Conservation (phyloP, 345 rosid species). For the Brassica nigra region DNA sequence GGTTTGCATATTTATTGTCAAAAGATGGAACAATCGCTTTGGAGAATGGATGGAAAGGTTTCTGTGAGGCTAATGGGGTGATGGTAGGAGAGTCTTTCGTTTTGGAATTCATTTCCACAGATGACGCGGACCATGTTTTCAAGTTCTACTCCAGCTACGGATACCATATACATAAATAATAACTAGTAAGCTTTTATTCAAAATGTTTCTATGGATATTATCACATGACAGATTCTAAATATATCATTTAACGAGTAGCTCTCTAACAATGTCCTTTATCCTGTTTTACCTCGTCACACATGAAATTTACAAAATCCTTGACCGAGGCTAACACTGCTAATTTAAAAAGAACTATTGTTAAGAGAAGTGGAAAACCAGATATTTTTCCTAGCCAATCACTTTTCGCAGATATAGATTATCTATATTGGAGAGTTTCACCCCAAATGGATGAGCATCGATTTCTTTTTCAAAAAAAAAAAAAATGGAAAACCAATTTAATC, state of each 20-base stretch:
- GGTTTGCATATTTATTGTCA: conserved; percentile 27
- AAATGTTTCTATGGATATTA: background rate
- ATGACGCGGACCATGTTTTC: conserved; percentile 12
- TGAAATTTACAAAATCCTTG: background rate
- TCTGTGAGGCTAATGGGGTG: conserved; percentile 35
- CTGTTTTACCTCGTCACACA: background rate
- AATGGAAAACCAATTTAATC: no score
- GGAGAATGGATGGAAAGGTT: conserved; percentile 35
- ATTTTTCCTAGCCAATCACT: no score
- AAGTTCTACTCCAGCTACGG: conserved; percentile 1
- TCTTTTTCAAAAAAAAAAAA: no score
- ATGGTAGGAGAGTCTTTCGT: conserved; percentile 24
- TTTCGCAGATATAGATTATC: no score
- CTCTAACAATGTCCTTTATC: background rate
- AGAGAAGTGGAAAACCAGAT: background rate
- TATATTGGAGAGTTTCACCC: no score
- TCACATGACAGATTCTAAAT: background rate
- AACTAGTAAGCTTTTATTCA: background rate
- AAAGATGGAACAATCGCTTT: conserved; percentile 13
- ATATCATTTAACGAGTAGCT: background rate
- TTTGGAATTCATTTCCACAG: conserved; percentile 7
- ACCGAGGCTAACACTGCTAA: background rate
- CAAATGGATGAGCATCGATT: no score
- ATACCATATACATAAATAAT: conserved; percentile 2
- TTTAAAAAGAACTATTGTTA: background rate